These are phyloP conservation scores for Pachyrhizus erosus DNA, from an alignment of 306 rosid species.

Conservation along the genomic window DNA sequence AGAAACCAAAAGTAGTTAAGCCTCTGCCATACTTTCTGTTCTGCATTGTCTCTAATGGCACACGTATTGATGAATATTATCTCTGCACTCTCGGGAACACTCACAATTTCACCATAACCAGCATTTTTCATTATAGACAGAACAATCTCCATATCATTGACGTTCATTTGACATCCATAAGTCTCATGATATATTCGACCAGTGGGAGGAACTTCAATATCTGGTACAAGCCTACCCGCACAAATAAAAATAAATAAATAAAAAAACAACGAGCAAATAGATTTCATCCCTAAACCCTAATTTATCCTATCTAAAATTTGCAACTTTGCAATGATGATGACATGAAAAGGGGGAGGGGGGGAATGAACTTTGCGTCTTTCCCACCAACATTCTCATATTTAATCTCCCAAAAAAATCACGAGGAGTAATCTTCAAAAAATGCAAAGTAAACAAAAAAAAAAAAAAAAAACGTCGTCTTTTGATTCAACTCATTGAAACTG, in stretches of 20 bases:
- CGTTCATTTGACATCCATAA: conserved; percentile 97
- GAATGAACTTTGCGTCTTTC: background rate
- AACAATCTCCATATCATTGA: conserved; percentile 95
- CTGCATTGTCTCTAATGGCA: conserved; percentile 98
- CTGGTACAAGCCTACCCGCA: conserved; percentile 56
- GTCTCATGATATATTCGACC: conserved; percentile 97
- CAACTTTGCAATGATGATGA: conserved; percentile 2
- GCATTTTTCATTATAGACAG: conserved; percentile 88
- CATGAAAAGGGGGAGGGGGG: no score
- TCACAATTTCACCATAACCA: conserved; percentile 76
- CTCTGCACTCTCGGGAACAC: conserved; percentile 90
- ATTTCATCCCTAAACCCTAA: conserved; percentile 17
- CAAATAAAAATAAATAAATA: conserved; percentile 4
- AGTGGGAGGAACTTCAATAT: conserved; percentile 58
- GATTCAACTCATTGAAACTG: background rate
- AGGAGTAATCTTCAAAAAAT: background rate
- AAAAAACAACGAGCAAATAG: conserved; percentile 5
- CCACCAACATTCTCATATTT: background rate
- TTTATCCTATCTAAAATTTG: conserved; percentile 24
- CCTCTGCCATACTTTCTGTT: conserved; percentile 98
- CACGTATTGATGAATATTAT: conserved; percentile 94
- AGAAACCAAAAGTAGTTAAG: conserved; percentile 99
- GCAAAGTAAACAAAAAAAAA: no score
- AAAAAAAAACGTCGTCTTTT: no score
- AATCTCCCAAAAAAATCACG: background rate